Evolutionary conservation across 2,329 filamentous ascomycete genomes (phyloP), one percentile per base, ranked within the genome.

Genomic region (Phaeosphaeria sp.): DNA sequence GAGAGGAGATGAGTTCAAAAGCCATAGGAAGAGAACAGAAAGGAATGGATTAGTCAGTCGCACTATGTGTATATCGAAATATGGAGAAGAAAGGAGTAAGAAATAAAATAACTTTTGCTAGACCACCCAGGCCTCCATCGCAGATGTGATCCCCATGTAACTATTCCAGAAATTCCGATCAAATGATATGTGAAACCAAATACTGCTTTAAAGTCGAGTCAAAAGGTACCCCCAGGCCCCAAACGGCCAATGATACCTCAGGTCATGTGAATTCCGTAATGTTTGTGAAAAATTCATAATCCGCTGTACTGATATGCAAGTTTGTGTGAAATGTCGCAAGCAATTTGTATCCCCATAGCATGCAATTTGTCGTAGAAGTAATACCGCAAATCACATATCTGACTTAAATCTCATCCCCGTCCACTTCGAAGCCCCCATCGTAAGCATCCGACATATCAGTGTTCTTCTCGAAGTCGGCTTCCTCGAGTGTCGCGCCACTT

Each of bases 401-500:
- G 25, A 9, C 9, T 27, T 9, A 9, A 5, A 27, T 9, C 25
- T 9, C 25, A 27, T 27, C 25, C 4, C 25, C 9, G 25, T 27
- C 25, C 25, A 27, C 9, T 27, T 36, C 30, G 13, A 7, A 3
- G 13, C 30, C 11, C 30, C 11, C 30, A 36, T 7, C 30, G 30
- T 15, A 6, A 36, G 3, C 25, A 30, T 20, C 43, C 13, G 43
- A 17, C 44, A 46, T 46, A 4, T 46, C 44, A 17, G 27, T 22
- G 17, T 46, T 11, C 20, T 23, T 46, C 22, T 6, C 33, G 36
- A 80, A 80, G 7, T 77, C 74, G 7, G 55, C 54, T 43, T 68
- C 60, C 21, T 69, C 72, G 60, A 81, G 65, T 20, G 74, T 63
- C 22, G 63, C 65, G 1, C 80, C 80, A 49, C 70, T 65, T 33